Evolutionary conservation across 2,329 filamentous ascomycete species (phyloP).

Genomic region (Botrytis aclada): DNA sequence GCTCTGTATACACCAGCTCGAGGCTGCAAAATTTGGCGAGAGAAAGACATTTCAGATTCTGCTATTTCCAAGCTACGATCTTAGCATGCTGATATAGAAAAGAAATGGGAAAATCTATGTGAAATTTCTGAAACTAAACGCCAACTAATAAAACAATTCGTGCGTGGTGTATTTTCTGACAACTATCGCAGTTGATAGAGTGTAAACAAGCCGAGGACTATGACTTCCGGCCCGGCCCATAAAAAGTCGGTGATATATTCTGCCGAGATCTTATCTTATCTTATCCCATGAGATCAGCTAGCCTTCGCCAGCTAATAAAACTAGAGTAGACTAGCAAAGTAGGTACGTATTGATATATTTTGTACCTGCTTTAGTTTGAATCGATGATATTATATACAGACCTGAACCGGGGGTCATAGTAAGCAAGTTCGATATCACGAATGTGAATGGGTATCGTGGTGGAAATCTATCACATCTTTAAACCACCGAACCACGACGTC

Average conservation of each 20-base stretch:
- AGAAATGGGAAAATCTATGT: neutral
- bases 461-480: neutral
- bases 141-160: neutral
- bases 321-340: neutral
- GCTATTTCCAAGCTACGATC: neutral
- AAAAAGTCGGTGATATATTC: neutral
- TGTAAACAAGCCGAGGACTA: neutral
- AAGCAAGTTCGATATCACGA: neutral
- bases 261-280: constrained; percentile 18
- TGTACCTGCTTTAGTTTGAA: constrained; percentile 11
- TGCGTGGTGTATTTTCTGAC: neutral
- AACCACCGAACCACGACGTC: neutral
- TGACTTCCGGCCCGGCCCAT: neutral
- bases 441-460: neutral
- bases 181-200: neutral
- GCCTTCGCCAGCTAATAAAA: neutral
- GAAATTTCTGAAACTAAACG: neutral
- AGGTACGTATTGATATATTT: neutral
- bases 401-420: neutral
- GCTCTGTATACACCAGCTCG: constrained; percentile 3
- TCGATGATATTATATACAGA: neutral
- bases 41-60: constrained; percentile 9
- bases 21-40: constrained; percentile 8
- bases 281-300: neutral
- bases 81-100: constrained; percentile 4